Base-by-base conservation (phyloP, 192 early-diverging fungal species). In the Gorgonomyces haynaldii region DNA sequence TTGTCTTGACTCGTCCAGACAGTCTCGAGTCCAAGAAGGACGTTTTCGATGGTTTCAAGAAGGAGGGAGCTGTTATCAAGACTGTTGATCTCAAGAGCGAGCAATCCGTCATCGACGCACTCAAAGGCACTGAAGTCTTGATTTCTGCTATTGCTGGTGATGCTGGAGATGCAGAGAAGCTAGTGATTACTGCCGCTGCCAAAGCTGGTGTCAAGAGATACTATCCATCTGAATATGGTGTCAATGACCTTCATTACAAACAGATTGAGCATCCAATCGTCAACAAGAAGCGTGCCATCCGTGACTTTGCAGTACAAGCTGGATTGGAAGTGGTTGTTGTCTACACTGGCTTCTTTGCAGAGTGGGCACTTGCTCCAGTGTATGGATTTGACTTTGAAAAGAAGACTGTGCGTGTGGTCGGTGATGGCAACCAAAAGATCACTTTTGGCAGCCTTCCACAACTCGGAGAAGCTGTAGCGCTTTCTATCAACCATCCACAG, bases 301-400 rank as follows among this genome's bases (percentile, higher is more conserved):
- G 39, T 3, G 24, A 41, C 20, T 2, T 4, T 3, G 39, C 21
- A 23, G 16, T 15, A 13, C 20, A 5, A 8, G 39, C 39, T 8
- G 39, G 39, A 22, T 23, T 41, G 21, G 12, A 41, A 41, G 10
- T 16, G 17, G 39, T 41, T 17, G 39, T 41, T 6, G 16, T 23
- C 20, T 41, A 23, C 21, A 41, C 39, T 3, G 39, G 39, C 20
- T 41, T 41, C 39, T 41, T 41, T 41, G 39, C 19, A 4, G 39
- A 41, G 13, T 41, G 39, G 39, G 21, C 19, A 2, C 19, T 41
- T 3, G 20, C 39, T 22, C 39, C 39, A 2, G 20, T 41, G 20
- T 41, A 41, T 17, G 2, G 20, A 5, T 17, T 13, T 15, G 39
- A 41, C 13, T 41, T 41, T 22, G 39, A 5, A 22, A 41, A 17